These are phyloP conservation scores for Amaranthus tricolor DNA, from an alignment of 179 eudicot genomes.

Conservation along the genomic window DNA sequence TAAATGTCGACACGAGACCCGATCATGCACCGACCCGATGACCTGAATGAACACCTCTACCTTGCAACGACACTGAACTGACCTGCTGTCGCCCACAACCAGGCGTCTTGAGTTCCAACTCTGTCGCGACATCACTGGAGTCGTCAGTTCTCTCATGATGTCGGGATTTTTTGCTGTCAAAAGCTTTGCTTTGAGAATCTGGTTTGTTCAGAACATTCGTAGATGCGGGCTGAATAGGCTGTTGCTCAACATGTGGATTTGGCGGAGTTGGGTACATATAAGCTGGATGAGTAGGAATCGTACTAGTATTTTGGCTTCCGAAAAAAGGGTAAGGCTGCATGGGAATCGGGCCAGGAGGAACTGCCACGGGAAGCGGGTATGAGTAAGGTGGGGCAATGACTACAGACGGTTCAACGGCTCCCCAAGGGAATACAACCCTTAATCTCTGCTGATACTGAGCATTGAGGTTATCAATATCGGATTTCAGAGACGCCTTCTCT, in stretches of 20 bases:
- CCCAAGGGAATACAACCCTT: slow-evolving; percentile 80
- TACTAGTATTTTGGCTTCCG: slow-evolving; percentile 61
- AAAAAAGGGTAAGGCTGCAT: slow-evolving; percentile 83
- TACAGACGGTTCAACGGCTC: slow-evolving; percentile 73
- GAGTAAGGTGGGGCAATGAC: slow-evolving; percentile 83
- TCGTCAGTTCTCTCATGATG: slow-evolving; percentile 52
- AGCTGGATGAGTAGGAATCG: slow-evolving; percentile 58
- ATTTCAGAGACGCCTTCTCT: slow-evolving; percentile 65
- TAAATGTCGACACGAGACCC: too few relatives aligned
- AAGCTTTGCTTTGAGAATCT: slow-evolving; percentile 48
- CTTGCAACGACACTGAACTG: slow-evolving; percentile 17
- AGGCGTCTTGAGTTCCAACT: slow-evolving; percentile 88
- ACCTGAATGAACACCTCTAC: too few relatives aligned
- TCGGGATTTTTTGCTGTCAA: slow-evolving; percentile 45
- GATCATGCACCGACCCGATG: too few relatives aligned
- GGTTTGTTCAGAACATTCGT: slow-evolving; percentile 54
- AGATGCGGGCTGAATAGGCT: slow-evolving; percentile 33
- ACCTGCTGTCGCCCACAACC: slow-evolving; percentile 78
- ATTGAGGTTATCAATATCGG: slow-evolving; percentile 81
- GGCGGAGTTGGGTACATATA: slow-evolving; percentile 60
- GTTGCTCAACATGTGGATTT: slow-evolving; percentile 38
- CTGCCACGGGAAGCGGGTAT: slow-evolving; percentile 67
- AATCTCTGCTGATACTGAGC: slow-evolving; percentile 74
- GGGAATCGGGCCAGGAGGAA: slow-evolving; percentile 73
- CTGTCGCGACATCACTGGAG: slow-evolving; percentile 80